A percentile compares a stretch with the other conserved stretches of the same genome.
phyloP scores from a whole-genome alignment of 768 basidiomycete genomes.

The Russula olivacea region DNA sequence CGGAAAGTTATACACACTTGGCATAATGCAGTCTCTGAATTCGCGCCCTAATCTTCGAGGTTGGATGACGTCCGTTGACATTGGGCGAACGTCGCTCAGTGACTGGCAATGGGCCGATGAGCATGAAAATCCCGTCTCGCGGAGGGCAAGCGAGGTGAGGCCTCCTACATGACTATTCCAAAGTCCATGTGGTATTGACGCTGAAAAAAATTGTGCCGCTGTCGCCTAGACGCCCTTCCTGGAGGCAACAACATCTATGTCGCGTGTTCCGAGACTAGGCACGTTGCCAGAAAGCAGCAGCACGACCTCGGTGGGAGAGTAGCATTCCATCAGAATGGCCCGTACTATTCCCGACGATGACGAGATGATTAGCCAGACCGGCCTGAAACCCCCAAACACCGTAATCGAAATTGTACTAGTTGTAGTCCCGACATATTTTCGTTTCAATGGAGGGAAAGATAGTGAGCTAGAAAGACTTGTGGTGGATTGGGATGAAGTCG shows the following conservation, averaged over 20 bases:
- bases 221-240: constrained; percentile 10
- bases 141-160: constrained; percentile 19
- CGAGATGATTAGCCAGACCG: not conserved
- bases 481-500: too few relatives aligned
- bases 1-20: constrained; percentile 42
- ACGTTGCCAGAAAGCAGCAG: constrained; percentile 5
- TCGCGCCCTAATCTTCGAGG: constrained; percentile 30
- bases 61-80: constrained; percentile 36
- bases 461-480: not conserved
- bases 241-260: not conserved
- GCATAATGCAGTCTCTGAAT: constrained; percentile 31
- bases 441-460: not conserved
- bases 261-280: not conserved
- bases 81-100: constrained; percentile 40
- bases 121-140: not conserved
- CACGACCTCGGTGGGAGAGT: not conserved
- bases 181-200: not conserved
- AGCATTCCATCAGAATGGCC: not conserved
- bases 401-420: not conserved
- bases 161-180: not conserved
- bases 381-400: not conserved
- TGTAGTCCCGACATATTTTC: not conserved
- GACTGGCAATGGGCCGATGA: constrained; percentile 35
- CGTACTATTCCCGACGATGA: not conserved
- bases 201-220: not conserved